Percentiles rank a stretch among this genome's conserved stretches.
Conservation (phyloP, 345 rosid genomes). For the Gossypium ekmanianum region DNA sequence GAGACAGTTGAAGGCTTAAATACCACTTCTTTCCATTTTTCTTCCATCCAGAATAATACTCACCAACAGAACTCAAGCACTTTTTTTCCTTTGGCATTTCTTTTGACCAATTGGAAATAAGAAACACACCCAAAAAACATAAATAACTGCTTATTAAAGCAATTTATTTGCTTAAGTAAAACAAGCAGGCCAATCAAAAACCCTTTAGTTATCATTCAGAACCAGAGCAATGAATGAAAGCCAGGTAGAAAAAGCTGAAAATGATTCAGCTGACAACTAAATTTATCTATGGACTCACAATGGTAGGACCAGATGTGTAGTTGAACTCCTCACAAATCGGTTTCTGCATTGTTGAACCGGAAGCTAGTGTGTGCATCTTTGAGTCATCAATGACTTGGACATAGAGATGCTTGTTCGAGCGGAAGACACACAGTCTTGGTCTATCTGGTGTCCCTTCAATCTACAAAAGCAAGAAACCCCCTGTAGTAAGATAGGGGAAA, state of each 20-base stretch:
- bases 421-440: constrained; percentile 76
- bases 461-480: constrained; percentile 27
- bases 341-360: constrained; percentile 83
- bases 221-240: background rate
- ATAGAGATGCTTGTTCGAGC: constrained; percentile 88
- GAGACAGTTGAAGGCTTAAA: background rate
- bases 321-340: constrained; percentile 57
- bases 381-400: constrained; percentile 95
- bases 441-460: constrained; percentile 81
- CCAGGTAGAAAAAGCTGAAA: background rate
- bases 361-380: constrained; percentile 95
- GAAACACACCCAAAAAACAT: background rate
- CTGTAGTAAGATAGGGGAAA: background rate
- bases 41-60: background rate
- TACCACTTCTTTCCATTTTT: background rate
- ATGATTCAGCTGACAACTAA: background rate
- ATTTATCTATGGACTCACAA: constrained; percentile 48
- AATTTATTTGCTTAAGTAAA: background rate
- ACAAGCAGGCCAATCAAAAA: background rate
- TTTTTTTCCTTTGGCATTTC: background rate
- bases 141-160: background rate
- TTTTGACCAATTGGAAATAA: background rate
- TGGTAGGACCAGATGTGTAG: constrained; percentile 65
- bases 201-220: background rate
- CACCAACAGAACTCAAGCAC: background rate